Evolutionary conservation across 352 stramenopile species (phyloP).

Genomic region (Phytophthora chlamydospora): DNA sequence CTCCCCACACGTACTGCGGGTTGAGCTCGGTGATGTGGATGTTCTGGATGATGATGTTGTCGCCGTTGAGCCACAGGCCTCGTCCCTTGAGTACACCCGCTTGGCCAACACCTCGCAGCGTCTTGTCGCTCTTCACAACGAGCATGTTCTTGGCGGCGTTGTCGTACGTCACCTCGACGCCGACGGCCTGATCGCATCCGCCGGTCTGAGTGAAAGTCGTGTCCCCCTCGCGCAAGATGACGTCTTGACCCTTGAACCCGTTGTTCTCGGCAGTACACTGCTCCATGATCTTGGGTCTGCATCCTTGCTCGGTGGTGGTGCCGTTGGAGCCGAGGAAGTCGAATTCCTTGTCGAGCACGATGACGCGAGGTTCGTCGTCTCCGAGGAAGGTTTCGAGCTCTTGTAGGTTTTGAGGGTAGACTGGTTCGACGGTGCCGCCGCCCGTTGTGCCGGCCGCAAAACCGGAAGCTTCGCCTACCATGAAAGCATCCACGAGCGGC

Average conservation of each 20-base stretch:
- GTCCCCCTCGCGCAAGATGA: constrained; percentile 42
- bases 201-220: constrained; percentile 49
- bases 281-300: constrained; percentile 34
- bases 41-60: constrained; percentile 54
- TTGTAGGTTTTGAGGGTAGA: constrained; percentile 36
- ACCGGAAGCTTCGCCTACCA: constrained; percentile 19
- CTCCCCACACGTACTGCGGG: constrained; percentile 41
- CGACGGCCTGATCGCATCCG: constrained; percentile 41
- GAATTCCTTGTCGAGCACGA: constrained; percentile 47
- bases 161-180: constrained; percentile 34
- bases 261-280: constrained; percentile 48
- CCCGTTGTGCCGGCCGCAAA: constrained; percentile 44
- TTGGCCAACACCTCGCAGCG: constrained; percentile 27
- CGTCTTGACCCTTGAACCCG: constrained; percentile 40
- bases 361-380: constrained; percentile 35
- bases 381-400: constrained; percentile 38
- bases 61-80: constrained; percentile 27
- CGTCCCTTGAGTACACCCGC: constrained; percentile 30
- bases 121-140: constrained; percentile 36
- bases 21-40: constrained; percentile 52
- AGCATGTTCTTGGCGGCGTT: constrained; percentile 33
- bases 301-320: constrained; percentile 41
- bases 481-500: background rate
- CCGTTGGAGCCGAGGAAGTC: constrained; percentile 41
- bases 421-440: constrained; percentile 26